Evolutionary conservation across 2,329 filamentous ascomycete genomes (phyloP), one percentile per base, ranked within the genome.

Genomic region (Phaeosphaeriaceae sp.): DNA sequence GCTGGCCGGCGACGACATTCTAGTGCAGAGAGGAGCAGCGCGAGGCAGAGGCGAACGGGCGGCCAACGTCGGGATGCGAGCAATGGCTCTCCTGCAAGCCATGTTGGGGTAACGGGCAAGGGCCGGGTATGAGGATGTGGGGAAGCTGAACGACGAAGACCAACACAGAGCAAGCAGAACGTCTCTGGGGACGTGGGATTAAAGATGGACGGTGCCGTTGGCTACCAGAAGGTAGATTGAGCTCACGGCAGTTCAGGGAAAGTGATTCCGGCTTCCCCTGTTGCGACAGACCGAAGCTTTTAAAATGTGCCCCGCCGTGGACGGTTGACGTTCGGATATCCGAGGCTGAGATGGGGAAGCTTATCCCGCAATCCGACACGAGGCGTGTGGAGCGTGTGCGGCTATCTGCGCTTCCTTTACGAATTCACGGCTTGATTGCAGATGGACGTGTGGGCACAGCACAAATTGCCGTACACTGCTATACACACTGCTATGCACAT

Each of bases 1-100:
- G 56, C 66, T 71, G 51, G 68, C 66, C 41, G 74, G 71, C 10
- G 68, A 67, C 60, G 79, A 76, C 76, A 80, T 80, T 74, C 71
- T 78, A 62, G 73, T 56, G 57, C 70, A 69, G 56, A 78, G 64
- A 40, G 74, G 69, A 56, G 78, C 67, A 58, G 71, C 61, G 57
- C 77, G 73, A 53, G 75, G 68, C 47, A 75, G 62, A 19, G 78
- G 73, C 15, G 69, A 65, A 58, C 77, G 77, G 44, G 75, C 71
- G 51, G 76, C 71, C 68, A 82, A 68, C 52, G 78, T 71, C 70
- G 78, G 65, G 72, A 79, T 68, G 75, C 76, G 76, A 61, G 76
- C 76, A 54, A 82, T 66, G 54, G 78, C 77, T 71, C 80, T 79
- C 62, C 81, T 79, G 59, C 79, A 76, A 41, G 81, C 80, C 80